Evolutionary conservation across 2,329 filamentous ascomycete species (phyloP).

Genomic region (Cladosporium sp.): DNA sequence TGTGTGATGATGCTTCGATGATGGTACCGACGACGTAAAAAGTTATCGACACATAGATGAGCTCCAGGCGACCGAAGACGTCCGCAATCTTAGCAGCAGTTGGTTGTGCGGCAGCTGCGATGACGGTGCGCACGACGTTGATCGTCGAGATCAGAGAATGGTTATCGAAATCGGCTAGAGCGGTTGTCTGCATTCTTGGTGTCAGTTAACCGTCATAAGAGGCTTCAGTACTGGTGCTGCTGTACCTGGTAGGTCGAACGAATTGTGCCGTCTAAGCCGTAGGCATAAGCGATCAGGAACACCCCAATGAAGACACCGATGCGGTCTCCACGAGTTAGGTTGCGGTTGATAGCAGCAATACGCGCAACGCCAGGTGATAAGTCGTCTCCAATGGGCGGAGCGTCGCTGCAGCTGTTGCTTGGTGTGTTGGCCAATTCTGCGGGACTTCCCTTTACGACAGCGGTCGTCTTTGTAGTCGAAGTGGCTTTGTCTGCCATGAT

Average conservation of each 20-base stretch:
- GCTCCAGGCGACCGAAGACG: constrained; percentile 59
- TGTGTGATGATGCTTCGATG: constrained; percentile 54
- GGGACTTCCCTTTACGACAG: not conserved
- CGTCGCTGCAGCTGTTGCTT: not conserved
- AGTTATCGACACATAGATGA: constrained; percentile 56
- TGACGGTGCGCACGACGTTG: constrained; percentile 58
- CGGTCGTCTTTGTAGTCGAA: not conserved
- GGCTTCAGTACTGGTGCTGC: not conserved
- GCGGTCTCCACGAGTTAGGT: constrained; percentile 56
- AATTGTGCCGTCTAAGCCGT: constrained; percentile 61
- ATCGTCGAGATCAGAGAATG: constrained; percentile 62
- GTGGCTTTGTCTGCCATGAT: not conserved
- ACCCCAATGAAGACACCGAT: constrained; percentile 60
- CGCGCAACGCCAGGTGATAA: constrained; percentile 55
- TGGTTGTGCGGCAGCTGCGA: constrained; percentile 58
- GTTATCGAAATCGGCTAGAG: constrained; percentile 52
- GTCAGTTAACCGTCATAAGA: not conserved
- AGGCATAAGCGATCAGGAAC: constrained; percentile 65
- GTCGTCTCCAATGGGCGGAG: not conserved
- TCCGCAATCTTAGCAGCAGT: constrained; percentile 62
- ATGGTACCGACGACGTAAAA: constrained; percentile 59
- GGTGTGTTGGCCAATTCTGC: not conserved
- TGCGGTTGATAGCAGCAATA: constrained; percentile 57
- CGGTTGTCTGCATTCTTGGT: constrained; percentile 45
- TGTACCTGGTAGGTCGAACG: constrained; percentile 54